Evolutionary conservation across 306 rosid genomes (phyloP), one percentile per base, ranked within the genome.

Genomic region (Malus domestica): DNA sequence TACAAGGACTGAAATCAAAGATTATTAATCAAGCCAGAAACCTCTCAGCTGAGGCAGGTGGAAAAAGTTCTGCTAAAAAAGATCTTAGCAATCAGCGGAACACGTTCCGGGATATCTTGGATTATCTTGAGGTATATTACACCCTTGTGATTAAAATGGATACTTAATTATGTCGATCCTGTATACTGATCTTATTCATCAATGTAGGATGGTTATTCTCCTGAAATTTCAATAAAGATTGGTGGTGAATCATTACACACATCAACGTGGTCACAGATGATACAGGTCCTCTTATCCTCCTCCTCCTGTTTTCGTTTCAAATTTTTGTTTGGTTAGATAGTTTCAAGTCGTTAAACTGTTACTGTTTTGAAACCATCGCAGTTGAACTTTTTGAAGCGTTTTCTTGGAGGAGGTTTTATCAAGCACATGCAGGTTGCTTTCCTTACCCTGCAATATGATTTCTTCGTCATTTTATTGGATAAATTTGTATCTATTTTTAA

Each of bases 351-450:
- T 71, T 45, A 65, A 71, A 55, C 18, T 51, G 16, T 68, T 58
- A 57, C 29, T 27, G 13, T 35, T 67, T 77, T 80, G 25, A 12
- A 58, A 67, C 27, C 12, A 54, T 44, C 11, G 77, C 93, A 95
- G 97, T 61, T 95, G 83, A 95, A 95, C 80, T 92, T 86, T 79
- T 62, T 95, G 77, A 95, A 89, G 88, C 97, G 59, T 79, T 92
- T 92, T 54, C 92, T 92, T 80, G 97, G 96, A 64, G 97, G 97
- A 80, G 98, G 98, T 32, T 95, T 95, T 74, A 72, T 88, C 58
- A 95, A 89, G 86, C 97, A 95, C 83, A 88, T 95, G 97, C 98
- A 89, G 98, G 98, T 95, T 68, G 74, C 86, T 71, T 74, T 72
- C 59, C 68, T 73, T 22, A 6, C 58, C 25, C 20, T 2, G 10